Evolutionary conservation across 2,329 filamentous ascomycete species (phyloP).

Genomic region (Fusarium oxysporum): DNA sequence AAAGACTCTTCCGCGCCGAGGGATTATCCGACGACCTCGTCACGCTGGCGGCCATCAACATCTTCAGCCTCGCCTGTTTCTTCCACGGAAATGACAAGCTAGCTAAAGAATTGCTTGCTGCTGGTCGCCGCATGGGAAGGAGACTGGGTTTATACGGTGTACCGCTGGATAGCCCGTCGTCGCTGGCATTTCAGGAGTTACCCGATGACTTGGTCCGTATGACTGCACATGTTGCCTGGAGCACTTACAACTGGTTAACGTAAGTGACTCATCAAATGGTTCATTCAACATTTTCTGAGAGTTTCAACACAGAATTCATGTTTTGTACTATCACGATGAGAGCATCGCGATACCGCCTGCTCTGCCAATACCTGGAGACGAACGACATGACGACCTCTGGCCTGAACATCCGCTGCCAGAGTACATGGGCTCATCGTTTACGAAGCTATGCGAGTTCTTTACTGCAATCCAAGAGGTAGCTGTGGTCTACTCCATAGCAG

Average conservation of each 20-base stretch:
- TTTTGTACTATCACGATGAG: neutral
- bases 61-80: neutral
- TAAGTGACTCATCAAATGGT: neutral
- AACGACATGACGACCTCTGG: neutral
- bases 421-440: conserved; percentile 4
- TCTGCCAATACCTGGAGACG: neutral
- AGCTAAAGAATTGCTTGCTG: neutral
- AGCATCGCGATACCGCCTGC: neutral
- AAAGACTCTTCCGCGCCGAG: neutral
- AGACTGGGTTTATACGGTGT: neutral
- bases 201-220: neutral
- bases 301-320: neutral
- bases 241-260: conserved; percentile 3
- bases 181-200: neutral
- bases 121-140: neutral
- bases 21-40: neutral
- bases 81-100: neutral
- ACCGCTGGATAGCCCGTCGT: neutral
- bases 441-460: neutral
- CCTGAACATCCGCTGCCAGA: neutral
- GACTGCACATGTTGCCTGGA: conserved; percentile 1
- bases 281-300: neutral
- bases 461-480: neutral
- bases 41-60: neutral
- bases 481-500: neutral